These are phyloP conservation scores for Suillus luteus DNA, from an alignment of 768 basidiomycete genomes.

Conservation along the genomic window DNA sequence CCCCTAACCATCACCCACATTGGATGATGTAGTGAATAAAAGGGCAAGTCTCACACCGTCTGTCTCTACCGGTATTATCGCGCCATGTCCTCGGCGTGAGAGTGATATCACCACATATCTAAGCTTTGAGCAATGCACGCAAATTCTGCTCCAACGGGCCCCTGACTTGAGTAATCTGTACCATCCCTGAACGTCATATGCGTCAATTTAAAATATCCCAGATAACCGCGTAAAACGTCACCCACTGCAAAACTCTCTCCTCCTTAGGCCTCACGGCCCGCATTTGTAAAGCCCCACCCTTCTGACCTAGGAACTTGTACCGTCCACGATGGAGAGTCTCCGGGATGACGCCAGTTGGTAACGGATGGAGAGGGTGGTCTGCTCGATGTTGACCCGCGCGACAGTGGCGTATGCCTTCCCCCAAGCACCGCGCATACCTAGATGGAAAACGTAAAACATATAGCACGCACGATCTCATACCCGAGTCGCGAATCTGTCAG, in stretches of 20 bases:
- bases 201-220: constrained; percentile 11
- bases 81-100: constrained; percentile 4
- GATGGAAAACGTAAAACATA: background rate
- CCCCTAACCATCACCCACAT: constrained; percentile 73
- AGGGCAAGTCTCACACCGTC: constrained; percentile 38
- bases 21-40: constrained; percentile 77
- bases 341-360: constrained; percentile 89
- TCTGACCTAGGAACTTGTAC: constrained; percentile 99
- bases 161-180: constrained; percentile 85
- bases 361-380: constrained; percentile 90
- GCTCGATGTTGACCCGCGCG: constrained; percentile 95
- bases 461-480: background rate
- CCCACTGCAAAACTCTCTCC: constrained; percentile 83
- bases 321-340: constrained; percentile 97
- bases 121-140: constrained; percentile 79
- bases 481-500: constrained; percentile 75
- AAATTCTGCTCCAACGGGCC: constrained; percentile 86
- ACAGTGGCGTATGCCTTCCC: constrained; percentile 97
- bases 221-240: constrained; percentile 27
- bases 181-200: constrained; percentile 66
- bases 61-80: constrained; percentile 2
- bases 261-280: constrained; percentile 91
- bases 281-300: constrained; percentile 99
- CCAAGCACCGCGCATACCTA: constrained; percentile 99
- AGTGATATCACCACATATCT: constrained; percentile 18